Base-by-base conservation (phyloP, 331 rosid genomes). In the Rhamnella rubrinervis region DNA sequence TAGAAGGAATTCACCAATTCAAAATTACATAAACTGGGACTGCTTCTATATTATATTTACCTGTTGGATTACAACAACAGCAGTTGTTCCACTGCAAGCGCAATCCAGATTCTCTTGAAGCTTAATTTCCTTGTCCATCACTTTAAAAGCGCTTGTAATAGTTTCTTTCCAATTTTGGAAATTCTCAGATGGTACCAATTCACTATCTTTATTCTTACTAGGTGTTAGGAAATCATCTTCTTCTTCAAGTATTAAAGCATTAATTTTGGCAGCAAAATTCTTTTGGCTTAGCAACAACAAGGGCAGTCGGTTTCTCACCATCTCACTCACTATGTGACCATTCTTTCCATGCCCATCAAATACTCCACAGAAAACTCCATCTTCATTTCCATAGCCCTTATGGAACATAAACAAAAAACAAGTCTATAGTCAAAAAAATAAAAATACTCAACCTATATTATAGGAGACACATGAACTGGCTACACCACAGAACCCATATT, bases 341-440 rank as follows among this genome's bases (percentile, higher is more conserved):
- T 80, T 82, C 70, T n/a, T 71, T 68, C 96, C 96, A 82, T 87
- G 96, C 50, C 96, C 96, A 71, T 90, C 95, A 76, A 87, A 85
- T 14, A 88, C 95, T 23, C 92, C 95, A 63, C 87, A 75, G 51
- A 82, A 73, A 58, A 74, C 71, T 52, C 77, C 84, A 59, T 61
- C 83, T 71, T 71, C 72, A 17, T 0, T 64, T 58, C 85, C 89
- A 69, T 71, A 87, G 50, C 75, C 92, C 96, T 89, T 38, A 6
- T 21, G 17, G 80, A 61, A 10, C 40, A 44, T 11, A 20, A 26
- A 8, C 37, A 46, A 59, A 5, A 51, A 69, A 3, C 1, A 46
- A 12, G 14, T 17, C 14, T 7, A 58, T 12, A 23, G 2, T 14
- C 0, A 8, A 10, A n/a, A 10, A 40, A 23, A n/a, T n/a, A n/a